These are phyloP conservation scores for Penicillium capsulatum DNA, from an alignment of 2,329 filamentous ascomycete species.

Conservation along the genomic window DNA sequence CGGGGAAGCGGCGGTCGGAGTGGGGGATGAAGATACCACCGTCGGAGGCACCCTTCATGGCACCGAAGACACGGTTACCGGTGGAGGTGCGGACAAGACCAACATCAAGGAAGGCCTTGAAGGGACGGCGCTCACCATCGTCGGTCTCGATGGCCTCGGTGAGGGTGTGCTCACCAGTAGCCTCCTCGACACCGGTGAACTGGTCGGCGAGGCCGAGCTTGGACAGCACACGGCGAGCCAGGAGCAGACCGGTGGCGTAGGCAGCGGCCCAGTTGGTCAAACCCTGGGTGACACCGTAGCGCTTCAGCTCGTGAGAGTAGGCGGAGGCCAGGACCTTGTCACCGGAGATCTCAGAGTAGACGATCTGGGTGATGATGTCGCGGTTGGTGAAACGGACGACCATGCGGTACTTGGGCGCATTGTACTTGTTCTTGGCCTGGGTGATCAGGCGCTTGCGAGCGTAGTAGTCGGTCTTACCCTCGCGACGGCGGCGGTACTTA, in stretches of 20 bases:
- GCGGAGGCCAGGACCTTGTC: constrained; percentile 94
- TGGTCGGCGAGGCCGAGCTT: constrained; percentile 94
- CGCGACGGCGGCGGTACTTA: constrained; percentile 96
- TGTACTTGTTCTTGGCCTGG: constrained; percentile 99
- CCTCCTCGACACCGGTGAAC: constrained; percentile 94
- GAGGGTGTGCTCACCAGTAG: constrained; percentile 90
- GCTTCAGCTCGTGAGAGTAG: constrained; percentile 95
- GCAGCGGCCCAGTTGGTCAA: constrained; percentile 99
- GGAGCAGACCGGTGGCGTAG: constrained; percentile 92
- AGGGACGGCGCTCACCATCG: constrained; percentile 84
- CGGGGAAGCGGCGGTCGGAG: constrained; percentile 99
- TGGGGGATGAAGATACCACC: constrained; percentile 95
- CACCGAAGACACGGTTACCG: constrained; percentile 97
- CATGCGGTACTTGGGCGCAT: constrained; percentile 98
- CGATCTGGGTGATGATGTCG: constrained; percentile 97
- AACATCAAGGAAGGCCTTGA: constrained; percentile 99
- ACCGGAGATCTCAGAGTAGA: constrained; percentile 90
- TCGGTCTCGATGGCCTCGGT: constrained; percentile 91
- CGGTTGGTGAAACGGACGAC: constrained; percentile 99
- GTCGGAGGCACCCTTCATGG: constrained; percentile 99
- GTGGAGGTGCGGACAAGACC: constrained; percentile 96
- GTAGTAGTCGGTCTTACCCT: constrained; percentile 99
- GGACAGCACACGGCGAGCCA: constrained; percentile 92
- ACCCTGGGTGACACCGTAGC: constrained; percentile 96
- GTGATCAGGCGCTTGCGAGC: constrained; percentile 98